These are phyloP conservation scores for Boletus subcaerulescens DNA, from an alignment of 768 basidiomycete genomes.

Conservation along the genomic window DNA sequence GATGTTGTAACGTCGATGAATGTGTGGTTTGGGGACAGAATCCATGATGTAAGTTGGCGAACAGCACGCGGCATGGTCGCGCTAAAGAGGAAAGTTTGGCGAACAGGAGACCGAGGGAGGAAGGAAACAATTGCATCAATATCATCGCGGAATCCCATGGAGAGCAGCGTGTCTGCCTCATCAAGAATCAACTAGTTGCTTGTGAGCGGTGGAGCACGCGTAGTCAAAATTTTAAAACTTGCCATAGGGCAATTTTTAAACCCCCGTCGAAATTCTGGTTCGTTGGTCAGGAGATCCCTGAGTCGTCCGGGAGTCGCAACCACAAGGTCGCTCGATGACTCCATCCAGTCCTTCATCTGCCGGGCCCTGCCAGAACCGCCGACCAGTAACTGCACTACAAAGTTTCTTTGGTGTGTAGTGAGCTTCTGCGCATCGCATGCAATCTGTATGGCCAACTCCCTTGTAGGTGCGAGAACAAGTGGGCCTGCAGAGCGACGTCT, in stretches of 20 bases:
- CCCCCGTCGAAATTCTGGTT: conserved; percentile 51
- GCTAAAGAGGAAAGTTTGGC: conserved; percentile 92
- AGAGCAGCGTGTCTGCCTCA: conserved; percentile 87
- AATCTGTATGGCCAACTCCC: conserved; percentile 88
- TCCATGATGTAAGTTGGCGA: conserved; percentile 61
- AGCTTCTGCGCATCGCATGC: conserved; percentile 77
- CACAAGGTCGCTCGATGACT: conserved; percentile 71
- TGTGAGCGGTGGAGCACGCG: conserved; percentile 2
- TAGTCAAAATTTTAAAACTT: conserved; percentile 23
- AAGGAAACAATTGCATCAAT: conserved; percentile 66
- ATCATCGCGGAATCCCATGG: conserved; percentile 90
- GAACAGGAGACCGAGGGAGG: conserved; percentile 58
- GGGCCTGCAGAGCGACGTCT: conserved; percentile 57
- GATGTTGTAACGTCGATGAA: conserved; percentile 73
- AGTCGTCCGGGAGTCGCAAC: conserved; percentile 91
- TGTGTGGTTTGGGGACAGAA: conserved; percentile 56
- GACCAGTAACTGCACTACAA: conserved; percentile 71
- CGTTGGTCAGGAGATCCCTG: conserved; percentile 63
- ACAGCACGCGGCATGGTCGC: conserved; percentile 79
- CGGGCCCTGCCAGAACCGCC: conserved; percentile 67
- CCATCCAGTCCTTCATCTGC: conserved; percentile 69
- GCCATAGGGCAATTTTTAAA: conserved; percentile 59
- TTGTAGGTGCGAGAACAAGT: conserved; percentile 84
- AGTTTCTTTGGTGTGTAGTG: conserved; percentile 54
- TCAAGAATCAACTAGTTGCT: conserved; percentile 75